Evolutionary conservation across 1,139 yeast species (phyloP).

Genomic region (Diutina siamensis): DNA sequence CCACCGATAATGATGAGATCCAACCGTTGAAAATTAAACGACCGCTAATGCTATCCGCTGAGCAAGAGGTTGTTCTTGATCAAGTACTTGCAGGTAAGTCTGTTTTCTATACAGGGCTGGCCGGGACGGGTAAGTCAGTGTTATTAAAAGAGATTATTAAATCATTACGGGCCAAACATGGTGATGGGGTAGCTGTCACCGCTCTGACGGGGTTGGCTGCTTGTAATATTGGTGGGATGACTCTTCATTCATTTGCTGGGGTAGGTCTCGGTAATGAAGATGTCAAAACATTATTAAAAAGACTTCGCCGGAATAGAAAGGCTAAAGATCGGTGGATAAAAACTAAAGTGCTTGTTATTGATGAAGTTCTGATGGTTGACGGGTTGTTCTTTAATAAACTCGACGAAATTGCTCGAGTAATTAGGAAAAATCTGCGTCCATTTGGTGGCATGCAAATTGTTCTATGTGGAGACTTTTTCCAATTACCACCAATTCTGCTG

Average conservation of each 20-base stretch:
- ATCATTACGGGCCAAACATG: slow-evolving; percentile 36
- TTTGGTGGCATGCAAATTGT: slow-evolving; percentile 87
- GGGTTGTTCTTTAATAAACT: slow-evolving; percentile 63
- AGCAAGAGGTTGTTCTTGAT: slow-evolving; percentile 25
- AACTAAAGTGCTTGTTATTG: slow-evolving; percentile 59
- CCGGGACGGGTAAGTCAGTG: slow-evolving; percentile 92
- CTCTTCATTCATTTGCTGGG: slow-evolving; percentile 79
- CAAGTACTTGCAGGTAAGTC: slow-evolving; percentile 7
- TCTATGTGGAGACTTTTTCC: slow-evolving; percentile 85
- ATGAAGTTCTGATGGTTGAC: slow-evolving; percentile 86
- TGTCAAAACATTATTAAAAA: slow-evolving; percentile 21
- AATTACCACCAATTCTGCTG: slow-evolving; percentile 71
- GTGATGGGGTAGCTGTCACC: slow-evolving; percentile 58
- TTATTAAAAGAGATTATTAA: slow-evolving; percentile 60
- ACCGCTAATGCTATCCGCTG: slow-evolving; percentile 28
- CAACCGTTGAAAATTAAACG: not conserved
- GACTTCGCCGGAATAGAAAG: slow-evolving; percentile 43
- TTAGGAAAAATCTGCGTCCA: slow-evolving; percentile 43
- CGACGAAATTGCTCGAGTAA: slow-evolving; percentile 46
- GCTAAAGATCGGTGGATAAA: slow-evolving; percentile 50
- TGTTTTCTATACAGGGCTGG: slow-evolving; percentile 80
- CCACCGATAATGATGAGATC: not conserved
- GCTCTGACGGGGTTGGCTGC: slow-evolving; percentile 94
- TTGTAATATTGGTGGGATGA: slow-evolving; percentile 79
- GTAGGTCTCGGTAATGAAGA: slow-evolving; percentile 17